Evolutionary conservation across 2,329 filamentous ascomycete species (phyloP).

Genomic region (Ascochyta fabae): DNA sequence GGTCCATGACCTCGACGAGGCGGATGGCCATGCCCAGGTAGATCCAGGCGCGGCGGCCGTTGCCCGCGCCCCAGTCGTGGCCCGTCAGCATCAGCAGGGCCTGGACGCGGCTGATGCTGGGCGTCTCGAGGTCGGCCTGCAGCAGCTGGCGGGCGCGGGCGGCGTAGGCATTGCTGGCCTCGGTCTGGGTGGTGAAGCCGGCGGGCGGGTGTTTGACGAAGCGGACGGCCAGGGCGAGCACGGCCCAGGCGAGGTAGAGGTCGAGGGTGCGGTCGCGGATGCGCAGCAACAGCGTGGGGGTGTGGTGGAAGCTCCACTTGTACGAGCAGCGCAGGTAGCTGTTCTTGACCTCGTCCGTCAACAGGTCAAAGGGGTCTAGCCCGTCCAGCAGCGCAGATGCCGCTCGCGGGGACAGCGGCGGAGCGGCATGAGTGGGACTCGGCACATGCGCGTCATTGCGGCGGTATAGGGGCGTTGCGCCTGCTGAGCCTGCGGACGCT

Average conservation of each 20-base stretch:
- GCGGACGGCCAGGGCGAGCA: slow-evolving; percentile 50
- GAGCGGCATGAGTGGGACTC: slow-evolving; percentile 34
- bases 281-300: slow-evolving; percentile 46
- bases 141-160: slow-evolving; percentile 50
- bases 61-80: slow-evolving; percentile 56
- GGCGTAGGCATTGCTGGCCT: slow-evolving; percentile 52
- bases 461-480: slow-evolving; percentile 19
- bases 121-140: slow-evolving; percentile 50
- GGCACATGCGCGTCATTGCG: slow-evolving; percentile 34
- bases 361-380: slow-evolving; percentile 47
- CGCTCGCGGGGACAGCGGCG: slow-evolving; percentile 31
- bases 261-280: slow-evolving; percentile 49
- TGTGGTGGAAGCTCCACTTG: slow-evolving; percentile 54
- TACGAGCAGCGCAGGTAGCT: slow-evolving; percentile 50
- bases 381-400: slow-evolving; percentile 40
- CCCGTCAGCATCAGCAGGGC: slow-evolving; percentile 53
- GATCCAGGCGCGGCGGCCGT: slow-evolving; percentile 50
- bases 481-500: slow-evolving; percentile 9
- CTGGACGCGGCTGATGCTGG: slow-evolving; percentile 49
- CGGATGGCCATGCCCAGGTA: slow-evolving; percentile 52
- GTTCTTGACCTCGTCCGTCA: slow-evolving; percentile 53
- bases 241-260: slow-evolving; percentile 51
- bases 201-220: slow-evolving; percentile 48
- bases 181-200: slow-evolving; percentile 47
- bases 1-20: slow-evolving; percentile 50